Conservation (phyloP, 805 yeast genomes). For the Ogataea paradorogensis region DNA sequence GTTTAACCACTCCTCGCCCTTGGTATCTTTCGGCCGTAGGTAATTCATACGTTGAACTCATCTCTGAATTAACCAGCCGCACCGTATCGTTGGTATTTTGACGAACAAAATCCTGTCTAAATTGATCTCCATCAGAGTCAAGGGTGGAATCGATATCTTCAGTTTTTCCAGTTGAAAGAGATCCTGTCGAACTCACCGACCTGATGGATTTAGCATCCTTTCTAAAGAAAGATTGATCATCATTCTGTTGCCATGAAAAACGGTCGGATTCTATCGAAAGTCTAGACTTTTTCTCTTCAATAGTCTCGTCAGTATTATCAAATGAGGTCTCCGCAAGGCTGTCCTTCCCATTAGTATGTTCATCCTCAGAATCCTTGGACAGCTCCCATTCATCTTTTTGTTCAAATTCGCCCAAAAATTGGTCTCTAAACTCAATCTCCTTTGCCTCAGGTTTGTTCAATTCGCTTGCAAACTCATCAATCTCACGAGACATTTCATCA, state of each 20-base stretch:
- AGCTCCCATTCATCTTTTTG: background rate
- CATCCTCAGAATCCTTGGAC: background rate
- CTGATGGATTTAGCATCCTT: background rate
- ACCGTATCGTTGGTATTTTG: conserved; percentile 25
- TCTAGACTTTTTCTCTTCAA: background rate
- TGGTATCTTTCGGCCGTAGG: background rate
- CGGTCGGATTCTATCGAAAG: conserved; percentile 8
- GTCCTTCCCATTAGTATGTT: background rate
- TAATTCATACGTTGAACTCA: conserved; percentile 2
- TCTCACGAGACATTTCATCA: conserved; percentile 16
- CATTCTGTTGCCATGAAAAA: conserved; percentile 18
- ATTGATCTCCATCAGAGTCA: conserved; percentile 15
- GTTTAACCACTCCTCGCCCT: background rate
- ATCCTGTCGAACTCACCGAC: conserved; percentile 22
- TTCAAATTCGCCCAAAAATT: conserved; percentile 5
- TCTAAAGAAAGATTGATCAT: conserved; percentile 6
- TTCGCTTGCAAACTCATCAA: conserved; percentile 18
- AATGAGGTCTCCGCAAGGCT: conserved; percentile 2
- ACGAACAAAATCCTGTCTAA: conserved; percentile 24
- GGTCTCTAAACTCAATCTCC: conserved; percentile 1
- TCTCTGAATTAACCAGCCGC: conserved; percentile 2
- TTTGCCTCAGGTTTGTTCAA: background rate
- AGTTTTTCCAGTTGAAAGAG: conserved; percentile 19
- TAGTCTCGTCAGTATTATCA: conserved; percentile 2
- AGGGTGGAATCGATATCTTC: conserved; percentile 11